Base-by-base conservation (phyloP, 2,329 filamentous ascomycete genomes). In the Magnaporthiopsis incrustans region DNA sequence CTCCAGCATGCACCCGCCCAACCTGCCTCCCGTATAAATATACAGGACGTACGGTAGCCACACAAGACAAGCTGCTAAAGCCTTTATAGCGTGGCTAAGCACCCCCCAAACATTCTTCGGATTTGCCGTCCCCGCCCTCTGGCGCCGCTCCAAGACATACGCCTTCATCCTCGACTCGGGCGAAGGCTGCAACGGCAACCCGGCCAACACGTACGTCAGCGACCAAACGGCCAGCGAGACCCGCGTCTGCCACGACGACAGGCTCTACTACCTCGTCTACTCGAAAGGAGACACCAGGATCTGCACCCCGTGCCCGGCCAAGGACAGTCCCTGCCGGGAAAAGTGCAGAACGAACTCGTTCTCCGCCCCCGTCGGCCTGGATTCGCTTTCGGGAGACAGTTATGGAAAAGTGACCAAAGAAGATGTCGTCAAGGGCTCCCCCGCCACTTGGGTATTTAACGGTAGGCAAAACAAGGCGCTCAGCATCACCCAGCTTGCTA, bases 121-220 rank as follows among this genome's bases (percentile, higher is more conserved):
- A 58, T 74, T 67, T 59, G 67, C 71, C 60, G 74, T 77, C 64
- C 74, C 75, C 5, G 63, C 64, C 18, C 57, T 73, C 2, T 77
- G 74, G 75, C 64, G 65, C 22, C 61, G 61, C 35, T 71, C 72
- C 5, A 66, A 67, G 6, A 67, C 65, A 10, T 67, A 68, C 30
- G 69, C 71, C 14, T 77, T 77, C 58, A 63, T 77, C 56, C 61
- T 76, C 58, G 72, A 76, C 69, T 71, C 73, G n/a, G 74, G 73
- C 50, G 61, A 61, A 32, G 65, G 57, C 58, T 76, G 73, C 66
- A 64, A 65, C 61, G 62, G 62, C 57, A 65, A 70, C 32, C 70
- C 71, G 3, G 33, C 69, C 10, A 33, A 12, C 64, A 60, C 69
- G 38, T 72, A 72, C 66, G 60, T 75, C 33, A 62, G 59, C n/a